A percentile compares a stretch with the other conserved stretches of the same genome.
Conservation (phyloP, 192 early-diverging fungal species). For the Backusella parvicylindrica region DNA sequence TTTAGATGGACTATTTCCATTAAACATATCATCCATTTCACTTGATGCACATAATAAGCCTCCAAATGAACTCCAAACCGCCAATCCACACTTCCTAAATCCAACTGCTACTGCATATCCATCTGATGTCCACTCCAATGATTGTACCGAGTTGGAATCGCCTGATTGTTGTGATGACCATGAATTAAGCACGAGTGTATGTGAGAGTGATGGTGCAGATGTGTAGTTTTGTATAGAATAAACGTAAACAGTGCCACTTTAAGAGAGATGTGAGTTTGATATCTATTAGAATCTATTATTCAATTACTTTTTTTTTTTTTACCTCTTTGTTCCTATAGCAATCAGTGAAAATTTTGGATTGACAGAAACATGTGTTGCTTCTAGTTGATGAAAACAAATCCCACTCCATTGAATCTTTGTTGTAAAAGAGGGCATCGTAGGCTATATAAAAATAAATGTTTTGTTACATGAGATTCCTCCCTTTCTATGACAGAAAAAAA, state of each 20-base stretch:
- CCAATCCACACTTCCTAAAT: slow-evolving; percentile 59
- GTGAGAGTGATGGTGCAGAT: slow-evolving; percentile 42
- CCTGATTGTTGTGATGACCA: neutral
- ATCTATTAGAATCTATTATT: neutral
- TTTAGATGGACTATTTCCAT: neutral
- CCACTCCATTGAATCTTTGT: slow-evolving; percentile 41
- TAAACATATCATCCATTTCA: slow-evolving; percentile 20
- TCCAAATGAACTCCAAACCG: slow-evolving; percentile 81
- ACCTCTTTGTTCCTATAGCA: slow-evolving; percentile 64
- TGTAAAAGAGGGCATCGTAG: slow-evolving; percentile 18
- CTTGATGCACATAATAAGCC: slow-evolving; percentile 31
- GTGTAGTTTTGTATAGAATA: slow-evolving; percentile 51
- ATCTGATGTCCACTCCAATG: slow-evolving; percentile 69
- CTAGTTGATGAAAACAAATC: slow-evolving; percentile 46
- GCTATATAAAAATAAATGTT: neutral
- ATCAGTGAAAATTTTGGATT: slow-evolving; percentile 69
- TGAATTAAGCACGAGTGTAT: slow-evolving; percentile 36
- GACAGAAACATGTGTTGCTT: slow-evolving; percentile 58
- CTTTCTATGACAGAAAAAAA: neutral
- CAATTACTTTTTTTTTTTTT: neutral
- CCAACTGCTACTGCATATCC: slow-evolving; percentile 72
- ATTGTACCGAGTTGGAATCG: slow-evolving; percentile 34
- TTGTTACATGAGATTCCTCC: neutral
- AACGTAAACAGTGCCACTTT: slow-evolving; percentile 50
- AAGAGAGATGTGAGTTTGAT: neutral